These are phyloP conservation scores for Fusarium aywerte DNA, from an alignment of 2,329 filamentous ascomycete genomes.

Conservation along the genomic window DNA sequence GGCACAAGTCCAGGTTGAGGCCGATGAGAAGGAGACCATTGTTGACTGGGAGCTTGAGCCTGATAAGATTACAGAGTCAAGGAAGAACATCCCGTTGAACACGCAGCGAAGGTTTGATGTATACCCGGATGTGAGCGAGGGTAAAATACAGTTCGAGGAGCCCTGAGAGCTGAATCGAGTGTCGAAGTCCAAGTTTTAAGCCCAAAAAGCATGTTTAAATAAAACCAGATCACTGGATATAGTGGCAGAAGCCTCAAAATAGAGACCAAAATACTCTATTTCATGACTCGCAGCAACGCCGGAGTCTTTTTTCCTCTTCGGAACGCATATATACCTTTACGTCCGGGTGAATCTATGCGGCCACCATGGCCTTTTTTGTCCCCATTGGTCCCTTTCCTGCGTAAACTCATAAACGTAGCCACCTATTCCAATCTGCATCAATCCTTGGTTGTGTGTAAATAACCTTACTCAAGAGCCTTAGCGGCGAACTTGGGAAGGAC, in stretches of 20 bases:
- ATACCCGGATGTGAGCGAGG: constrained; percentile 87
- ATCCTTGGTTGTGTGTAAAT: not conserved
- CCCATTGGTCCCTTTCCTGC: constrained; percentile 30
- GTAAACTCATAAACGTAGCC: constrained; percentile 41
- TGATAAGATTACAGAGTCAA: constrained; percentile 75
- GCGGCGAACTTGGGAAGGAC: constrained; percentile 93
- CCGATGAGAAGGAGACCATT: constrained; percentile 80
- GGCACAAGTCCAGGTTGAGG: constrained; percentile 81
- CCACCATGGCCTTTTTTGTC: constrained; percentile 33
- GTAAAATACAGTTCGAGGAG: constrained; percentile 56
- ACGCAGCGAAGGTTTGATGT: constrained; percentile 92
- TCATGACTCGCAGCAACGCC: constrained; percentile 32
- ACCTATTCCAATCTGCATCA: constrained; percentile 12
- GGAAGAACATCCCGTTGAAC: constrained; percentile 85
- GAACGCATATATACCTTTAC: constrained; percentile 19
- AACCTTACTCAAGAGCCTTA: constrained; percentile 71
- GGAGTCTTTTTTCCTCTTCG: constrained; percentile 27
- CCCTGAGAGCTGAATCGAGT: constrained; percentile 27
- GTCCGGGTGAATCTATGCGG: constrained; percentile 35
- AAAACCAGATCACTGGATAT: not conserved
- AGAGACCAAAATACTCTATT: constrained; percentile 33
- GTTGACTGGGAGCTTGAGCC: constrained; percentile 77
- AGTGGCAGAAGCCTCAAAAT: not conserved
- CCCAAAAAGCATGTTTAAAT: not conserved
- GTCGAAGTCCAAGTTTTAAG: not conserved